Evolutionary conservation across 1,284 basidiomycete genomes (phyloP).

Genomic region (Inonotus obliquus): DNA sequence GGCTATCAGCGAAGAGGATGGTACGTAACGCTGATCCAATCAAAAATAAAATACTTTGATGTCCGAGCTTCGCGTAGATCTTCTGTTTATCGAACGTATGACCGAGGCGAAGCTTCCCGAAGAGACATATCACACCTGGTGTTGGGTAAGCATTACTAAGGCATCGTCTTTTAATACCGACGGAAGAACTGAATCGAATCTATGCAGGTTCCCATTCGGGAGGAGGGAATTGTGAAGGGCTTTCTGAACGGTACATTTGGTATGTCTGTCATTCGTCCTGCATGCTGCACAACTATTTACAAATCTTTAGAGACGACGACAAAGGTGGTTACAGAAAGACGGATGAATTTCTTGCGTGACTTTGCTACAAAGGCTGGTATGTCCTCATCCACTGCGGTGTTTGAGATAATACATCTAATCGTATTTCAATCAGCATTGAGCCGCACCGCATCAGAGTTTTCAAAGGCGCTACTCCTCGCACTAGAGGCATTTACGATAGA

Average conservation of each 20-base stretch:
- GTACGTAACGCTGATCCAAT: background rate
- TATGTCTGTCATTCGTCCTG: background rate
- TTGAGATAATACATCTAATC: background rate
- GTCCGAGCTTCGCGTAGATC: slow-evolving; percentile 15
- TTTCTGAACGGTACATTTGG: slow-evolving; percentile 17
- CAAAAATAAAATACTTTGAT: background rate
- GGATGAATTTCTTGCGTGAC: slow-evolving; percentile 12
- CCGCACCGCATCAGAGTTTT: slow-evolving; percentile 11
- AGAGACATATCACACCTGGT: slow-evolving; percentile 22
- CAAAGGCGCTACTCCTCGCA: background rate
- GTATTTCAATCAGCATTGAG: background rate
- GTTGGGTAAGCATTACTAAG: slow-evolving; percentile 18
- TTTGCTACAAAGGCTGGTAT: slow-evolving; percentile 12
- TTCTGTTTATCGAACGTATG: slow-evolving; percentile 22
- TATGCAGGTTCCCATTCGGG: slow-evolving; percentile 9
- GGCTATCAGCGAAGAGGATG: slow-evolving; percentile 17
- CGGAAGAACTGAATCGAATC: background rate
- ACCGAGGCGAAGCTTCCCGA: slow-evolving; percentile 20
- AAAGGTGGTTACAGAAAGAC: slow-evolving; percentile 15
- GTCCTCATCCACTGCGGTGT: background rate
- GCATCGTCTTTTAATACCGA: background rate
- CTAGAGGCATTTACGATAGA: slow-evolving; percentile 4
- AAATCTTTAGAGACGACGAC: slow-evolving; percentile 11
- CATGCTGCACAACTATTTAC: background rate
- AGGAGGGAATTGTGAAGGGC: slow-evolving; percentile 11